These are phyloP conservation scores for Mortierella sp. DNA, from an alignment of 371 early-diverging fungal genomes.

Conservation along the genomic window DNA sequence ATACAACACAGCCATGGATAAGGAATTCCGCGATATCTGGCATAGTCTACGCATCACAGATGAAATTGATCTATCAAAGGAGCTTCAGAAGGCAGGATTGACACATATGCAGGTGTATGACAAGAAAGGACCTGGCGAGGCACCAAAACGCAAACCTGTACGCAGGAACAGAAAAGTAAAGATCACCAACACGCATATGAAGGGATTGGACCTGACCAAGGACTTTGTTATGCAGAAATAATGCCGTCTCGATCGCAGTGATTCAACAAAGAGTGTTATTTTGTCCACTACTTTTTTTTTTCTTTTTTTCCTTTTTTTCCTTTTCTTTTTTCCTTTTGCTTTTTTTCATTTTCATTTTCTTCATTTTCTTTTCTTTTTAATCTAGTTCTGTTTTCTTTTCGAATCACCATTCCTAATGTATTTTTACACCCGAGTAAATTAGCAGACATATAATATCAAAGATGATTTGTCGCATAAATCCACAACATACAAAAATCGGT, in stretches of 20 bases:
- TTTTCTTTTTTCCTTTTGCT: background rate
- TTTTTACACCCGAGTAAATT: too few species aligned
- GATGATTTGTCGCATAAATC: too few species aligned
- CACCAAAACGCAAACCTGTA: conserved; percentile 72
- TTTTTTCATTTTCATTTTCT: background rate
- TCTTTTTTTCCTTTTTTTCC: background rate
- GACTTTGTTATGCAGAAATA: conserved; percentile 70
- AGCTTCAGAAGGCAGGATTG: conserved; percentile 80
- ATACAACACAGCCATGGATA: conserved; percentile 73
- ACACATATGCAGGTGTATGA: conserved; percentile 82
- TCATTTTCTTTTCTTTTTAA: background rate
- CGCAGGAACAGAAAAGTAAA: conserved; percentile 82
- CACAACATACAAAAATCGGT: too few species aligned
- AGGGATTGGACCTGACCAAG: conserved; percentile 83
- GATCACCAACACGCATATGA: conserved; percentile 90
- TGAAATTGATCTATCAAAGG: conserved; percentile 80
- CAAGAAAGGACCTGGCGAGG: conserved; percentile 71
- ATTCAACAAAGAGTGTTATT: background rate
- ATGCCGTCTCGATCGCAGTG: background rate
- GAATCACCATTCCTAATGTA: too few species aligned
- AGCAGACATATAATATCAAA: too few species aligned
- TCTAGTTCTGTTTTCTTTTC: too few species aligned
- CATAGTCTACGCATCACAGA: conserved; percentile 79
- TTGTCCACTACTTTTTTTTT: background rate
- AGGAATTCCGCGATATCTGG: conserved; percentile 84